Conservation (phyloP, 2,329 filamentous ascomycete species). For the Fusarium pilosicola region DNA sequence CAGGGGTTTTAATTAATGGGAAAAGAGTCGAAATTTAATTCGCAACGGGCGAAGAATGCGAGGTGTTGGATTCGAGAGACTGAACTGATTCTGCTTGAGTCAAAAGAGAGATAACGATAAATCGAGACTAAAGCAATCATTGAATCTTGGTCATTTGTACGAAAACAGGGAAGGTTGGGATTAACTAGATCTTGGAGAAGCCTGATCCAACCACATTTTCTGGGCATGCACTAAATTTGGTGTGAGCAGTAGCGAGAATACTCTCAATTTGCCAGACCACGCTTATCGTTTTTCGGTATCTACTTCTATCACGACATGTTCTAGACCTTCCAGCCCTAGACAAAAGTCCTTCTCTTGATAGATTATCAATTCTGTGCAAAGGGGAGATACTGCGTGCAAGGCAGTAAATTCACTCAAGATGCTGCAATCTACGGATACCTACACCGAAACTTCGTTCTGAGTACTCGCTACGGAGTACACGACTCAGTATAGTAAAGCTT, state of each 20-base stretch:
- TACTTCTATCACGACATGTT: slow-evolving; percentile 2
- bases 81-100: not conserved
- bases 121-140: not conserved
- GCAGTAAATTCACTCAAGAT: not conserved
- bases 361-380: not conserved
- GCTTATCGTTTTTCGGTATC: slow-evolving; percentile 4
- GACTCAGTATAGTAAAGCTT: slow-evolving; percentile 12
- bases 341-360: not conserved
- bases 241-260: slow-evolving; percentile 2
- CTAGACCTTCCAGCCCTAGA: not conserved
- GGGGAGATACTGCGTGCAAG: not conserved
- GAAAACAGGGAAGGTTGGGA: slow-evolving; percentile 30
- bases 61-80: too few relatives aligned
- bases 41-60: not conserved
- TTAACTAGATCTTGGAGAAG: slow-evolving; percentile 4
- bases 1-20: slow-evolving; percentile 27
- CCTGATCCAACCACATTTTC: slow-evolving; percentile 24
- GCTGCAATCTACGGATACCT: not conserved
- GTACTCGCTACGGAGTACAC: not conserved
- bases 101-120: not conserved
- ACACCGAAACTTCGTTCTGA: not conserved
- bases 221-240: slow-evolving; percentile 33
- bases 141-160: not conserved
- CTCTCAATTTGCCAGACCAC: slow-evolving; percentile 25
- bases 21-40: not conserved